Base-by-base conservation (phyloP, 1,284 basidiomycete species). In the Pseudomicrostroma phylloplanum region DNA sequence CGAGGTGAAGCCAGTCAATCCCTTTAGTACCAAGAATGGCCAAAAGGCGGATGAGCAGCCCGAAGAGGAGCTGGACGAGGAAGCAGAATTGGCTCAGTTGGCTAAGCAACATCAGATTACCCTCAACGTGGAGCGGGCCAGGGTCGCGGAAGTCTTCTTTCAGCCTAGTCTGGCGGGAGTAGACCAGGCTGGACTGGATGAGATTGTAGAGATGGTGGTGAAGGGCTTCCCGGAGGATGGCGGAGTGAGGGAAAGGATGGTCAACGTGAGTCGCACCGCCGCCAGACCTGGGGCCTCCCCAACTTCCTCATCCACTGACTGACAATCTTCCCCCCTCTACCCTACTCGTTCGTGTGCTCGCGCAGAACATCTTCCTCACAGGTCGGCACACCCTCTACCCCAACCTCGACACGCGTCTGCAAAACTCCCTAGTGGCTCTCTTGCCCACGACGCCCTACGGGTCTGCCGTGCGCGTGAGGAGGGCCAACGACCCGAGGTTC, bases 101-200 rank as follows among this genome's bases (percentile, higher is more conserved):
- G 86, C 87, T 83, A 88, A 88, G 68, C 74, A 77, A 61, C 80
- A 89, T 59, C 87, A 91, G 64, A 85, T 97, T 55, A 93, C 97
- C 72, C 82, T 98, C 55, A 96, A 89, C 74, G 86, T 91, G n/a
- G 96, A 98, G 81, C 83, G 92, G 42, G 91, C 91, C 83, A 84
- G 94, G 19, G 92, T 91, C 1, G 91, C 91, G 63, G 96, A 98
- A 80, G 86, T 92, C 0, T 91, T 89, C 83, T 97, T 94, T 82
- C 88, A 91, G 60, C 94, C 96, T 0, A 83, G 83, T 13, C 92
- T 96, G 85, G 93, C 92, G 1, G 96, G 96, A 0, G 84, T 96
- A 23, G 96, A 98, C 79, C 91, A 89, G 21, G 94, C 96, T 0
- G 96, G 96, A 0, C 79, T 99, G 2, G 90, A 88, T 13, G 96